phyloP scores from a whole-genome alignment of 1,139 yeast genomes.

The Maudiozyma humilis region DNA sequence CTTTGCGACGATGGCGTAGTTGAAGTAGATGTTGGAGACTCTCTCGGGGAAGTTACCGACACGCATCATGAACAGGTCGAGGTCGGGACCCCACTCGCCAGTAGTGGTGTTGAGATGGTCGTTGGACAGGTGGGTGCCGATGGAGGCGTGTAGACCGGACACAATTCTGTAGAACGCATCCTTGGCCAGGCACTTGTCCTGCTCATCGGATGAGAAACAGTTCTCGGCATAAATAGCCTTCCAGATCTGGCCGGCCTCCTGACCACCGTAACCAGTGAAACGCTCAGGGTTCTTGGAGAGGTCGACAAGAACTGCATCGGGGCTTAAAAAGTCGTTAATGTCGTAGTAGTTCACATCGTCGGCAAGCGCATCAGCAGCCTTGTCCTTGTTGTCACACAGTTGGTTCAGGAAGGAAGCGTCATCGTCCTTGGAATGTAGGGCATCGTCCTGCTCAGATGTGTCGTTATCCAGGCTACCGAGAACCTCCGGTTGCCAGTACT shows the following conservation, averaged over 20 bases:
- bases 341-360: constrained; percentile 41
- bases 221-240: constrained; percentile 84
- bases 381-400: constrained; percentile 13
- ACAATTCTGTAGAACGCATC: constrained; percentile 78
- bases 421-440: constrained; percentile 29
- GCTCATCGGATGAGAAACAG: constrained; percentile 50
- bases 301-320: constrained; percentile 70
- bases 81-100: constrained; percentile 77
- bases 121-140: constrained; percentile 85
- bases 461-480: constrained; percentile 53
- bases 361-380: constrained; percentile 5
- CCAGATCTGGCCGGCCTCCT: constrained; percentile 91
- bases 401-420: constrained; percentile 32
- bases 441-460: constrained; percentile 30
- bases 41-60: constrained; percentile 90
- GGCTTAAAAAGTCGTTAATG: constrained; percentile 33
- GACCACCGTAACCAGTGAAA: constrained; percentile 93
- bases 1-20: constrained; percentile 80
- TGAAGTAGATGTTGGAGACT: constrained; percentile 80
- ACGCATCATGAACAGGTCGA: constrained; percentile 74
- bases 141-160: constrained; percentile 93
- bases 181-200: constrained; percentile 64
- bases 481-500: constrained; percentile 63
- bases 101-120: constrained; percentile 69
- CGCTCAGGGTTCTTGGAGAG: constrained; percentile 87